Evolutionary conservation across 345 rosid genomes (phyloP).

Genomic region (Moringa oleifera): DNA sequence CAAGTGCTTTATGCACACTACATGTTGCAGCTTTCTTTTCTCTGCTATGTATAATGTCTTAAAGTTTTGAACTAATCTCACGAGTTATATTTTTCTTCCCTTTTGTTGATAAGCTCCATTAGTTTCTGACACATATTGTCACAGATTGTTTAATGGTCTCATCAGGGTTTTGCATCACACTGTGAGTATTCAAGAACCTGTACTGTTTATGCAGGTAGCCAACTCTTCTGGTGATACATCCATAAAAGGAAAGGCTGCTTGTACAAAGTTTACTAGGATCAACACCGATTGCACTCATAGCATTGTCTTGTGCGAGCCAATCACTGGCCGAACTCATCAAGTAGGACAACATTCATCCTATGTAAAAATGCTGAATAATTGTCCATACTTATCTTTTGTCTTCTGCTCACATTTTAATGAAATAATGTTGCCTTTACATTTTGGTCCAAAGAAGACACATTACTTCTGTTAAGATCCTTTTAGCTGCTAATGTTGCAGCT

Average conservation of each 20-base stretch:
- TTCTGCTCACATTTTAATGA: no score
- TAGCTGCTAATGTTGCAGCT: not conserved
- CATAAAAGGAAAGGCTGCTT: slow-evolving; percentile 66
- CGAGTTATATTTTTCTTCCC: not conserved
- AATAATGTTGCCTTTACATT: no score
- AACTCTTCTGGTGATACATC: slow-evolving; percentile 25
- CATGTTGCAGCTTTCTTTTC: not conserved
- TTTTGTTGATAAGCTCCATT: no score
- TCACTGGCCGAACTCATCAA: slow-evolving; percentile 97
- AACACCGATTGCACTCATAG: slow-evolving; percentile 75
- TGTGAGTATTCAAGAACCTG: slow-evolving; percentile 1
- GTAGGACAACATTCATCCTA: slow-evolving; percentile 29
- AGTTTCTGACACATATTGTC: no score
- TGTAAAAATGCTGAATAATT: no score
- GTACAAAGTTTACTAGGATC: slow-evolving; percentile 84
- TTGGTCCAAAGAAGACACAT: no score
- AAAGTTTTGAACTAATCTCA: not conserved
- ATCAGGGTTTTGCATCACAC: slow-evolving; percentile 5
- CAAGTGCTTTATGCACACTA: not conserved
- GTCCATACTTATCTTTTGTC: not conserved
- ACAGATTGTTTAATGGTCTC: not conserved
- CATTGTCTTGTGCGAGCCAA: slow-evolving; percentile 81
- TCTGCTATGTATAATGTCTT: not conserved
- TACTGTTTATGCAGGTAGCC: slow-evolving; percentile 38
- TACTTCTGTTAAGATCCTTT: not conserved